These are phyloP conservation scores for Fusarium torulosum DNA, from an alignment of 2,329 filamentous ascomycete species.

Conservation along the genomic window DNA sequence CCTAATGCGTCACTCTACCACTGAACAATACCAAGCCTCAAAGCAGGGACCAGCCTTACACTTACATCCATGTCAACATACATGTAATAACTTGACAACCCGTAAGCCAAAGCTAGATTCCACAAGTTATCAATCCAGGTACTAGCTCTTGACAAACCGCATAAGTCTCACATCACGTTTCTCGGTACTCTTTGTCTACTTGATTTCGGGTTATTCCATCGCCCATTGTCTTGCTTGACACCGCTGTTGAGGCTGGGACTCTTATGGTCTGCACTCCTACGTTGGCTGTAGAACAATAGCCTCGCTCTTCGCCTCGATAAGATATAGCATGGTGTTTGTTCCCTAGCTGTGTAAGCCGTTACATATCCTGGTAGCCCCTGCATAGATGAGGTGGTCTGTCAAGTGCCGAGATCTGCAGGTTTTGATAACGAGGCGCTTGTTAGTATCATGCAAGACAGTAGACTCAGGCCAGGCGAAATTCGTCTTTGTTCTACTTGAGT, in stretches of 20 bases:
- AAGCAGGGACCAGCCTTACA: constrained; percentile 8
- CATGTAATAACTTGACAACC: neutral
- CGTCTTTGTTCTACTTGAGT: constrained; percentile 8
- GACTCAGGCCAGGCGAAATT: neutral
- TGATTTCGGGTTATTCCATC: neutral
- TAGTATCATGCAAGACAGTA: too few relatives aligned
- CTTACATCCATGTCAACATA: neutral
- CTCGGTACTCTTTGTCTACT: neutral
- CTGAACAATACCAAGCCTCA: constrained; percentile 26
- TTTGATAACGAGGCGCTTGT: neutral
- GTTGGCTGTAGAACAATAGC: constrained; percentile 7
- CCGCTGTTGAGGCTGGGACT: constrained; percentile 6
- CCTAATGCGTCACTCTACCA: constrained; percentile 16
- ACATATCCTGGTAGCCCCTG: neutral
- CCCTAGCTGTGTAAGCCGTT: neutral
- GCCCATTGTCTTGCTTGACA: constrained; percentile 3
- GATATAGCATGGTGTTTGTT: constrained; percentile 6
- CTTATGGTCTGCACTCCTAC: neutral
- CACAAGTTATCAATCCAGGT: neutral
- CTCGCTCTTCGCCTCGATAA: neutral
- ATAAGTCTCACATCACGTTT: constrained; percentile 9
- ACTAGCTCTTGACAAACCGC: neutral
- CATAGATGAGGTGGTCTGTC: too few relatives aligned
- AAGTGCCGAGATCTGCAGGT: neutral
- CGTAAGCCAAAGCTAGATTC: neutral